These are phyloP conservation scores for Nakataea oryzae DNA, from an alignment of 2,329 filamentous ascomycete species.

Conservation along the genomic window DNA sequence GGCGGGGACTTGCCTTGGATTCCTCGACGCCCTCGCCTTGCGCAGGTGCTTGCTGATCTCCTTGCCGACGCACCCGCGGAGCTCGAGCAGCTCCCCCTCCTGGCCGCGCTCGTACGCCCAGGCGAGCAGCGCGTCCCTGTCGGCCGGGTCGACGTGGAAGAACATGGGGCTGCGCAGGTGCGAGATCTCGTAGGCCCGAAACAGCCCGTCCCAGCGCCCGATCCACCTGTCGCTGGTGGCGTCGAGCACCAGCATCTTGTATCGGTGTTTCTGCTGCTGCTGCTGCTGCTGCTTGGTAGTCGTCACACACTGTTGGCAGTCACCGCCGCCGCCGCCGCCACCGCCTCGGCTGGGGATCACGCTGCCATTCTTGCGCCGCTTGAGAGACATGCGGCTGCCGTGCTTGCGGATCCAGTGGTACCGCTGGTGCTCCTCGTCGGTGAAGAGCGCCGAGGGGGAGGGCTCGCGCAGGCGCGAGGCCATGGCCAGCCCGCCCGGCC, in stretches of 20 bases:
- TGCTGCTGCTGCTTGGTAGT: slow-evolving; percentile 8
- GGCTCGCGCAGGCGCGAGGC: slow-evolving; percentile 62
- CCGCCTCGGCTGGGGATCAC: slow-evolving; percentile 4
- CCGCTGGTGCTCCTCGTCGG: slow-evolving; percentile 72
- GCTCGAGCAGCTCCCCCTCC: slow-evolving; percentile 57
- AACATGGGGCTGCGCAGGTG: slow-evolving; percentile 73
- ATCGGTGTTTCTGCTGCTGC: neutral
- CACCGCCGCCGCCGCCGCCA: neutral
- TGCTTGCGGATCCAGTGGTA: slow-evolving; percentile 69
- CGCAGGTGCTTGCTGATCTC: slow-evolving; percentile 72
- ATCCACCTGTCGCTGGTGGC: slow-evolving; percentile 55
- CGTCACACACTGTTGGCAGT: neutral
- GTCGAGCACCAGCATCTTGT: slow-evolving; percentile 49
- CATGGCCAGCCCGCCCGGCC: slow-evolving; percentile 64
- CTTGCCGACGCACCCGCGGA: slow-evolving; percentile 65
- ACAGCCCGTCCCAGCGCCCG: slow-evolving; percentile 58
- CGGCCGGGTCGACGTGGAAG: slow-evolving; percentile 68
- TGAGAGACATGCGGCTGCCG: slow-evolving; percentile 47
- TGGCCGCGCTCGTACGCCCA: slow-evolving; percentile 52
- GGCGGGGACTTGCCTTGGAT: slow-evolving; percentile 18
- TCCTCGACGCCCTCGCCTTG: slow-evolving; percentile 38
- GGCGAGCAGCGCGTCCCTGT: slow-evolving; percentile 62
- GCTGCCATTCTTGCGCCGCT: slow-evolving; percentile 32
- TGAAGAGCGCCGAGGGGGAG: slow-evolving; percentile 70
- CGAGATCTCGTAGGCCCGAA: slow-evolving; percentile 57